Evolutionary conservation across 164 flowering plant species (phyloP), one percentile per base, ranked within the genome.

Genomic region (Malania oleifera): DNA sequence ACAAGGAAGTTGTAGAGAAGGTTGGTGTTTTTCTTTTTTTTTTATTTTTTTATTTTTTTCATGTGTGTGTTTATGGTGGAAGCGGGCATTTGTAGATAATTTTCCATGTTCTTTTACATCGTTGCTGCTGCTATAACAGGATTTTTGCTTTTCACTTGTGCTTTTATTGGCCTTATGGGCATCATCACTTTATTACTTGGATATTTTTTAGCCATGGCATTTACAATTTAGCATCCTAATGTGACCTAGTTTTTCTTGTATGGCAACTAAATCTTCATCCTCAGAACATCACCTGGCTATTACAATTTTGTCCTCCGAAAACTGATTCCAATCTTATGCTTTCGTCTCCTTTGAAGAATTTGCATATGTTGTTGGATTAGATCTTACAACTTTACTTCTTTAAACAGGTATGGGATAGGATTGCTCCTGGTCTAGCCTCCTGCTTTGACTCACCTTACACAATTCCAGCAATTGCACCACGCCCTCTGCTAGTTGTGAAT

Each of bases 1-100:
- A 95, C 60, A 80, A 77, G 67, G 99, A 85, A 61, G 87, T 91
- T 55, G 98, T 91, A 58, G 87, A 89, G 74, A 95, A 91, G 98
- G 99, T 90, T 3, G 62, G 79, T 65, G n/a, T n/a, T n/a, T n/a
- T n/a, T n/a, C n/a, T n/a, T n/a, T n/a, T n/a, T n/a, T n/a, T n/a
- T n/a, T n/a, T n/a, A n/a, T n/a, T n/a, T n/a, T n/a, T n/a, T n/a
- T 12, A 19, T 46, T 14, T 1, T 22, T 41, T 39, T 54, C 40
- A 10, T 19, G 25, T 41, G n/a, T 26, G 8, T 19, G 11, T 40
- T 28, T 7, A 14, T 47, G 6, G n/a, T 9, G 17, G n/a, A n/a
- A n/a, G n/a, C n/a, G n/a, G n/a, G 25, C 38, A 28, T 28, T 12
- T 7, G 26, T 26, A 28, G 22, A 6, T 18, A 17, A 28, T 49